Base-by-base conservation (phyloP, 1,284 basidiomycete genomes). In the Microbotryomycetes sp. region DNA sequence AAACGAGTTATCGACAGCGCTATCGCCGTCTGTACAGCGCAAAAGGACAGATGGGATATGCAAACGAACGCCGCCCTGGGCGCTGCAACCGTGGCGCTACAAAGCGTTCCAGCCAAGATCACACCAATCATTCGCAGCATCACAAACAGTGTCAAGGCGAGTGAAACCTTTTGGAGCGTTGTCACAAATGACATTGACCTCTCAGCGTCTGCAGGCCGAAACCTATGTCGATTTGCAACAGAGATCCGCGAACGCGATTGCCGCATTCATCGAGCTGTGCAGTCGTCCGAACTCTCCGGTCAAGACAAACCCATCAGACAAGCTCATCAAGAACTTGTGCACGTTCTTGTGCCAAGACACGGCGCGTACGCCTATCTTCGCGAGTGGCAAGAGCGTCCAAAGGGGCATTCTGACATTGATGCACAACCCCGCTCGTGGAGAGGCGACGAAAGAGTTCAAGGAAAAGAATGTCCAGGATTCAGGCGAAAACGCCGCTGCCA, bases 321-420 rank as follows among this genome's bases (percentile, higher is more conserved):
- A 99, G 79, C 92, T 99, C 58, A 85, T 98, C 70, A 92, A 92
- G 78, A 99, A 99, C 73, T 82, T 98, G 4, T 94, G 91, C 77
- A 93, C 91, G 0, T 98, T 98, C 77, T 79, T 98, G 5, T 98
- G 94, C 75, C 89, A 91, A 73, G 96, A 99, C 74, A 81, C 83
- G 15, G 84, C 87, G 28, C 83, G 87, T 59, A 97, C 93, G 0
- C 92, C 94, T 1, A 87, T 94, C 2, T 98, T 97, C 74, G 80
- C 85, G 81, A 81, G 72, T 78, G 79, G 64, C 6, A 83, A 83
- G 58, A 80, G 82, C 55, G 76, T 80, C 11, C 75, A 78, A 23
- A 82, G 86, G 28, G 92, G 89, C 1, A 89, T 98, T 45, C 77
- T 92, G 28, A 89, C 89, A 2, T 63, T 61, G 45, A 60, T 55